A percentile compares a stretch with the other conserved stretches of the same genome.
phyloP scores from a whole-genome alignment of 176 grass and related monocot genomes.

The Panicum miliaceum region DNA sequence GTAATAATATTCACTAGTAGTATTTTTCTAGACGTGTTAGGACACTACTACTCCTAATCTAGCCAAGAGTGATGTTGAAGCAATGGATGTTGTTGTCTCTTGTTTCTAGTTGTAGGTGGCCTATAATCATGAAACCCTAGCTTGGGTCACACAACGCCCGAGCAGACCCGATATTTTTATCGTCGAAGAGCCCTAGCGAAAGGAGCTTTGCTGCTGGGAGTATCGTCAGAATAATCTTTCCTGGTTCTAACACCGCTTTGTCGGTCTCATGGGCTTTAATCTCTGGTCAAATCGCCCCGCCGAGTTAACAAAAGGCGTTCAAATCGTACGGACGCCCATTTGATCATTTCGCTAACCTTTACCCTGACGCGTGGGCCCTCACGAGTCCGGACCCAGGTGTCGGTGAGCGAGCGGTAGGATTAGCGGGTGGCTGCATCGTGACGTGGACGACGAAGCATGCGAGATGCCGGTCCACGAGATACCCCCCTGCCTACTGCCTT shows the following conservation, averaged over 20 bases:
- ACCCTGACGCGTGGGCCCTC: neutral
- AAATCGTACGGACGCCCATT: neutral
- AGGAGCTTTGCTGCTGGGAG: slow-evolving; percentile 1
- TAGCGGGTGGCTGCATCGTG: neutral
- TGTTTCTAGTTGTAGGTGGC: slow-evolving; percentile 6
- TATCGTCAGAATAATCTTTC: slow-evolving; percentile 10
- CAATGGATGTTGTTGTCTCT: slow-evolving; percentile 51
- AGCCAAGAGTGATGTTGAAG: slow-evolving; percentile 46
- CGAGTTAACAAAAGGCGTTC: neutral
- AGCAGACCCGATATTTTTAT: neutral
- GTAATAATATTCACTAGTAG: too few relatives aligned
- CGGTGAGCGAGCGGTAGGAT: neutral
- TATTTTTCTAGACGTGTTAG: neutral
- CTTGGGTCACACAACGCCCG: slow-evolving; percentile 14
- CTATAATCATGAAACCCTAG: slow-evolving; percentile 37
- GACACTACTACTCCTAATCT: neutral
- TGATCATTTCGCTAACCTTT: too few relatives aligned
- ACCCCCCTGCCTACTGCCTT: neutral
- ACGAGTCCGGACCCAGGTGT: rapidly evolving
- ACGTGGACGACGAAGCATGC: neutral
- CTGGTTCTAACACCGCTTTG: slow-evolving; percentile 59
- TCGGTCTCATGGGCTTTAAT: slow-evolving; percentile 47
- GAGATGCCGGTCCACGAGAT: slow-evolving; percentile 41
- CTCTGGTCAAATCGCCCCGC: slow-evolving; percentile 45
- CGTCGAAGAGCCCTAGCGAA: neutral